Evolutionary conservation across 495 filamentous ascomycete species (phyloP).

Genomic region (Neurospora pannonica): DNA sequence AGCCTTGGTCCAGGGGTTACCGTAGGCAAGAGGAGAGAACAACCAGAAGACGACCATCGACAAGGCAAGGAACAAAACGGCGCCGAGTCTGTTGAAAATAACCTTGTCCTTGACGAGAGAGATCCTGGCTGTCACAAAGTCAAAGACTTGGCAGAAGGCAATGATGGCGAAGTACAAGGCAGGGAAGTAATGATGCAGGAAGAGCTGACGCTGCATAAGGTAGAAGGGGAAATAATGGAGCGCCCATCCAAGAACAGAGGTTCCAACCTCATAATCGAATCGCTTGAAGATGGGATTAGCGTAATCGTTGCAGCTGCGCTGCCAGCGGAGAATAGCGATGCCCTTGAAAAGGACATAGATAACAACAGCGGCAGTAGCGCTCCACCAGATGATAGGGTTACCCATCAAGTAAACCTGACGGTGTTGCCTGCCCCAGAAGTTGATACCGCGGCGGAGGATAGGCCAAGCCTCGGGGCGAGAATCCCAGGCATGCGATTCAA

Average conservation of each 20-base stretch:
- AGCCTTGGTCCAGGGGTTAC: constrained; percentile 83
- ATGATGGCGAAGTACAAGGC: constrained; percentile 93
- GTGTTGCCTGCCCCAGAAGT: constrained; percentile 95
- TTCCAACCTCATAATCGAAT: constrained; percentile 95
- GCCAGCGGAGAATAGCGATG: constrained; percentile 84
- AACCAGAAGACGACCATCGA: constrained; percentile 70
- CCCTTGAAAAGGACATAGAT: constrained; percentile 79
- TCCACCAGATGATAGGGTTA: constrained; percentile 95
- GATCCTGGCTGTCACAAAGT: constrained; percentile 69
- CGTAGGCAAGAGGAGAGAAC: constrained; percentile 83
- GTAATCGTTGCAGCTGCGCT: constrained; percentile 85
- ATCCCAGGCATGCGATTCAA: constrained; percentile 96
- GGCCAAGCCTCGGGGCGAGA: constrained; percentile 93
- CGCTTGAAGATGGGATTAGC: constrained; percentile 71
- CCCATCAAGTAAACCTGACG: constrained; percentile 95
- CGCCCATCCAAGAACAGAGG: constrained; percentile 80
- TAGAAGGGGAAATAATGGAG: constrained; percentile 98
- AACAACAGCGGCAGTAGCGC: constrained; percentile 68
- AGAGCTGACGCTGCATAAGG: constrained; percentile 89
- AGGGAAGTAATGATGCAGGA: constrained; percentile 85
- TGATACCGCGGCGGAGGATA: constrained; percentile 87
- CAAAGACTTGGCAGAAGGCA: constrained; percentile 76
- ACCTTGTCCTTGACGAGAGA: constrained; percentile 55
- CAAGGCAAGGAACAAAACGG: constrained; percentile 59
- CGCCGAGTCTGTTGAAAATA: constrained; percentile 59